phyloP scores from a whole-genome alignment of 1,139 yeast species.

The Geotrichum aggregatum region DNA sequence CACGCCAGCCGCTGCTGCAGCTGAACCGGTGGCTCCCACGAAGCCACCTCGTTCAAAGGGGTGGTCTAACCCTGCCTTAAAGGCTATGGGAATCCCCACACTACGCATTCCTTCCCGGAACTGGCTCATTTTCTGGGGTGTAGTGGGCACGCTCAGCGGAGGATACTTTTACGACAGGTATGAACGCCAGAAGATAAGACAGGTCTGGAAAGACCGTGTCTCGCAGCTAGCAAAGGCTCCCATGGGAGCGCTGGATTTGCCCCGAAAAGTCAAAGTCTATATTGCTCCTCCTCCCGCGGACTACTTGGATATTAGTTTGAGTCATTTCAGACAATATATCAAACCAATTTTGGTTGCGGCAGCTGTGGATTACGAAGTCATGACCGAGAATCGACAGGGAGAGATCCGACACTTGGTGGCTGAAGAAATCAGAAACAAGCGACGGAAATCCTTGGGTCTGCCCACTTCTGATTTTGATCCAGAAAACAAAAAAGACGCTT shows the following conservation, averaged over 20 bases:
- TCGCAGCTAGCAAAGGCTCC: slow-evolving; percentile 46
- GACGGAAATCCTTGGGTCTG: slow-evolving; percentile 44
- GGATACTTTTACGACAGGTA: slow-evolving; percentile 74
- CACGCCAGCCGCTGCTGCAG: slow-evolving; percentile 2
- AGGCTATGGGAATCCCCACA: slow-evolving; percentile 80
- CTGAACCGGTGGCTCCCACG: slow-evolving; percentile 12
- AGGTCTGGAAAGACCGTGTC: slow-evolving; percentile 63
- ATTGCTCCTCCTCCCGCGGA: slow-evolving; percentile 97
- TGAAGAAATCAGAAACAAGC: slow-evolving; percentile 66
- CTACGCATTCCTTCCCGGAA: slow-evolving; percentile 81
- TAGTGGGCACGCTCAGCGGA: slow-evolving; percentile 61
- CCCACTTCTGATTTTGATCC: slow-evolving; percentile 29
- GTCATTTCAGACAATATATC: slow-evolving; percentile 70
- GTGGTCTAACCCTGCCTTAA: slow-evolving; percentile 79
- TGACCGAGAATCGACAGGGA: slow-evolving; percentile 75
- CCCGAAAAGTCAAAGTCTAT: slow-evolving; percentile 76
- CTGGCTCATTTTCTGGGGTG: slow-evolving; percentile 87
- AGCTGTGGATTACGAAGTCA: slow-evolving; percentile 79
- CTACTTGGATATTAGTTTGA: slow-evolving; percentile 69
- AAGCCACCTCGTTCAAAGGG: slow-evolving; percentile 40
- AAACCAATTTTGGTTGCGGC: slow-evolving; percentile 85
- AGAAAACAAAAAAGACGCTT: slow-evolving; percentile 28
- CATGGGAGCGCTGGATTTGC: slow-evolving; percentile 50
- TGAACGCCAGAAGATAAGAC: slow-evolving; percentile 63
- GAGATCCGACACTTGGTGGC: slow-evolving; percentile 81